phyloP scores from a whole-genome alignment of 225 moss, liverwort and hornwort genomes.

The Bryoerythrophyllum caledonicum region DNA sequence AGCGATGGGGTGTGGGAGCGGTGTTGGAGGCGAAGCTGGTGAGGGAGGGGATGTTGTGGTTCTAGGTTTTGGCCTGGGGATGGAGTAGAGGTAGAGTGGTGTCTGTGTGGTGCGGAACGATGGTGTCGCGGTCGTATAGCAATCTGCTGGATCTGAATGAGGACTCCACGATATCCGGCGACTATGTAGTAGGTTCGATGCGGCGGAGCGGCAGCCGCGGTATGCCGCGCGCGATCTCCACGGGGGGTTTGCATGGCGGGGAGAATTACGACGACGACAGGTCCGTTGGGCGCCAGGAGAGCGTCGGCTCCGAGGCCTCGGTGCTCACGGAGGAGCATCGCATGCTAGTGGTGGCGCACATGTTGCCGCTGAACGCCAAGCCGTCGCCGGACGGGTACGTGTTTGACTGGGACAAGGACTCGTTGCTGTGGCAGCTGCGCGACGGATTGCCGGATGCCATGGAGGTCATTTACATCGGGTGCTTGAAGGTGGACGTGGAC shows the following conservation, averaged over 20 bases:
- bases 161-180: conserved; percentile 56
- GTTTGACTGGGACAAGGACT: conserved; percentile 90
- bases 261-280: conserved; percentile 42
- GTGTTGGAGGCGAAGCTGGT: conserved; percentile 34
- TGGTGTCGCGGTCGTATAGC: conserved; percentile 91
- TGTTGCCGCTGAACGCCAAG: conserved; percentile 78
- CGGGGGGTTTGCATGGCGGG: conserved; percentile 49
- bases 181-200: conserved; percentile 57
- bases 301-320: conserved; percentile 62
- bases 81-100: conserved; percentile 19
- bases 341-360: conserved; percentile 90
- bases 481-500: conserved; percentile 89
- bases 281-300: conserved; percentile 44
- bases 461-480: conserved; percentile 92
- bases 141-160: conserved; percentile 91
- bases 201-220: conserved; percentile 42
- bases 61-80: conserved; percentile 18
- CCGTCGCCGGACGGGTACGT: conserved; percentile 61
- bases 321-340: conserved; percentile 80
- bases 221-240: conserved; percentile 51
- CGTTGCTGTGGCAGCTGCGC: conserved; percentile 78
- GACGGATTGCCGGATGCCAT: conserved; percentile 78
- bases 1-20: conserved; percentile 30
- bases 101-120: conserved; percentile 22
- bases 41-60: neutral